Evolutionary conservation across 371 early-diverging fungal genomes (phyloP), one percentile per base, ranked within the genome.

Genomic region (Mortierella polycephala): DNA sequence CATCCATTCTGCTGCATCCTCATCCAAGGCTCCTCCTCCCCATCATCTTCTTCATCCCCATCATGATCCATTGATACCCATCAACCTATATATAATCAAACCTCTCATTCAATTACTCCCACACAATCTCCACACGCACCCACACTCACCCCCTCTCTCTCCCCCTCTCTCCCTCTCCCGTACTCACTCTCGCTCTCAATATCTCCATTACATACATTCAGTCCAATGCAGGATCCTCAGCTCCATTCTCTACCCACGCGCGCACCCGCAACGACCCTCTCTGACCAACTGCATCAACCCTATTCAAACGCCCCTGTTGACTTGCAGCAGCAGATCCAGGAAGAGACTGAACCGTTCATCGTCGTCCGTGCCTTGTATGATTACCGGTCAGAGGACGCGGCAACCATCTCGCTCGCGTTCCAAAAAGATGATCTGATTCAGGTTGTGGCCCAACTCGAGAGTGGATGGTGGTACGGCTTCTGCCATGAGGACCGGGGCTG

Each of bases 401-500:
- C 80, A 86, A 57, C 67, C 13, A 65, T 64, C 61, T 57, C 91
- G 18, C 85, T 96, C 64, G 87, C 93, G 12, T 95, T 96, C 67
- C 81, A 86, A 42, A 83, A 90, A 68, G 93, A 92, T 64, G 95
- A 93, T 64, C 81, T 94, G 53, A 92, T 96, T 74, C 89, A 93
- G 67, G 96, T 96, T 1, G 84, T 93, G 41, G 87, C 90, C 7
- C 89, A 92, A 67, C 89, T 95, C 57, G 91, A 93, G 63, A 90
- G 94, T 3, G 97, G 97, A 9, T 96, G 97, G 97, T 96, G 97
- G 97, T 93, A 95, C 74, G 94, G 94, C 45, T 82, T 83, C 52
- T 90, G 88, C 67, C 85, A 86, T 70, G 88, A 85, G 54, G 69
- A 75, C 55, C 85, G 89, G 53, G 96, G 96, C 16, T 96, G 96